Evolutionary conservation across 257 asterid genomes (phyloP).

Genomic region (Gynochthodes officinalis): DNA sequence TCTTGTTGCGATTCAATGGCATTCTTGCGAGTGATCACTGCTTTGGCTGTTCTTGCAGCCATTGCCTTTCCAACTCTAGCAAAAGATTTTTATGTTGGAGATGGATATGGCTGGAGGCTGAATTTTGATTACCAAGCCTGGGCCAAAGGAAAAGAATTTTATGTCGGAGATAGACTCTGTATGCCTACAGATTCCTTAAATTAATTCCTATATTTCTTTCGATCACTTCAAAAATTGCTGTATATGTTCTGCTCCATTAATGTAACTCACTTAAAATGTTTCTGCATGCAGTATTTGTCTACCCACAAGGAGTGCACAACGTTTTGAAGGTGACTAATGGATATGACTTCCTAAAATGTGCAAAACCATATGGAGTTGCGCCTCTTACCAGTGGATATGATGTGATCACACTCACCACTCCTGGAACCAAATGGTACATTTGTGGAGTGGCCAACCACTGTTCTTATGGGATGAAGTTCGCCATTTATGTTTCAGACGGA

Average conservation of each 20-base stretch:
- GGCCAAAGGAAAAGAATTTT: conserved; percentile 29
- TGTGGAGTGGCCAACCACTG: conserved; percentile 26
- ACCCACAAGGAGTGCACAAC: conserved; percentile 22
- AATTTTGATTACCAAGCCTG: conserved; percentile 24
- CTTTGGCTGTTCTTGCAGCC: conserved; percentile 12
- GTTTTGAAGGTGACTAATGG: background rate
- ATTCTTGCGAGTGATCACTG: conserved; percentile 17
- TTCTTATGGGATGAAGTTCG: conserved; percentile 34
- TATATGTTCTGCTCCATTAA: no score
- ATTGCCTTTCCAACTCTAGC: conserved; percentile 21
- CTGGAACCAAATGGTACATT: conserved; percentile 40
- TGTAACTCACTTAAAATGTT: no score
- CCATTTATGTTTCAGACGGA: conserved; percentile 27
- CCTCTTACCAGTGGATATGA: conserved; percentile 20
- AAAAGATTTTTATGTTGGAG: conserved; percentile 34
- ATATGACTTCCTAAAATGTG: conserved; percentile 27
- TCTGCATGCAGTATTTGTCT: conserved; percentile 23
- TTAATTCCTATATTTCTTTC: no score
- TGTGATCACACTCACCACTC: conserved; percentile 16
- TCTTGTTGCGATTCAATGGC: no score
- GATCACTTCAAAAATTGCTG: no score
- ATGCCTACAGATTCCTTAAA: background rate
- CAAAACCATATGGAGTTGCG: conserved; percentile 7
- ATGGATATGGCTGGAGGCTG: conserved; percentile 33
- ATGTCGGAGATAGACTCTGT: conserved; percentile 35